These are phyloP conservation scores for Immersiella caudata DNA, from an alignment of 495 filamentous ascomycete species.

Conservation along the genomic window DNA sequence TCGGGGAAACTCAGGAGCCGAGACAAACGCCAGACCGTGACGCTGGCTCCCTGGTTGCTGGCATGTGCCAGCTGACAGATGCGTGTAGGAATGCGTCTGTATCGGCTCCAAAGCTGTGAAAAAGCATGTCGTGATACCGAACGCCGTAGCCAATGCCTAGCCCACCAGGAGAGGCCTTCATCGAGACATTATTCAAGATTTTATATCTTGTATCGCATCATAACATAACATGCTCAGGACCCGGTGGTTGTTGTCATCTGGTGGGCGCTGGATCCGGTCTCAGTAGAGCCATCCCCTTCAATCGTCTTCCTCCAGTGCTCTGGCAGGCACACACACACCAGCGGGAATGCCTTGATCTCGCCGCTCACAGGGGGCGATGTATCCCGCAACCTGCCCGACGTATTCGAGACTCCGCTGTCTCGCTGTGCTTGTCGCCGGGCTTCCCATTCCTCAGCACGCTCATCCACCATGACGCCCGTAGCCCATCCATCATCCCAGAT, in stretches of 20 bases:
- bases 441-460: constrained; percentile 88
- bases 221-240: constrained; percentile 34
- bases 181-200: constrained; percentile 39
- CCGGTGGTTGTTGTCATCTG: constrained; percentile 36
- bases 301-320: constrained; percentile 98
- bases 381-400: constrained; percentile 62
- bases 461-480: constrained; percentile 80
- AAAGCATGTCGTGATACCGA: constrained; percentile 35
- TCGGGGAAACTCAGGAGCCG: not conserved
- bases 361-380: constrained; percentile 70
- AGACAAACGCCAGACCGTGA: not conserved
- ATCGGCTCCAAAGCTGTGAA: constrained; percentile 17
- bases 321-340: constrained; percentile 96
- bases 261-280: constrained; percentile 54
- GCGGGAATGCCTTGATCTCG: constrained; percentile 96
- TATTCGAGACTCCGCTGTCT: constrained; percentile 91
- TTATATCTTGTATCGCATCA: constrained; percentile 26
- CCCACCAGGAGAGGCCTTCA: constrained; percentile 29
- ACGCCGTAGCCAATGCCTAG: constrained; percentile 48
- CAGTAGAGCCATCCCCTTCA: constrained; percentile 74
- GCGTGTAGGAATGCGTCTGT: constrained; percentile 9
- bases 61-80: not conserved
- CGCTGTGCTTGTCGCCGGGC: constrained; percentile 73
- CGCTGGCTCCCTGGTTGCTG: not conserved
- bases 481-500: constrained; percentile 99